Conservation (phyloP, 1,284 basidiomycete species). For the Abortiporus biennis region DNA sequence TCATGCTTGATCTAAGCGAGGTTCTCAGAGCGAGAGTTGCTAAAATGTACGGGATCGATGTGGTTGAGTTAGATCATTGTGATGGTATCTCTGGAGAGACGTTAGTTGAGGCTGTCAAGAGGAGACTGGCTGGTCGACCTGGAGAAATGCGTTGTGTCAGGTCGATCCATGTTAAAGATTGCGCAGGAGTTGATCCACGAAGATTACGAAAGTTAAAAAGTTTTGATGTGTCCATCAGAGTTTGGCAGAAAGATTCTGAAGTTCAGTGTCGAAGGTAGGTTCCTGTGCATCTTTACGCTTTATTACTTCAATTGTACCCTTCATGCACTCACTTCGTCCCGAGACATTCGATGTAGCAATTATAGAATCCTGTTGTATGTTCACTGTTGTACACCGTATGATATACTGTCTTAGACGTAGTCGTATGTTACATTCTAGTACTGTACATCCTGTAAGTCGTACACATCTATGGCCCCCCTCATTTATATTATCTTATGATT, state of each 20-base stretch:
- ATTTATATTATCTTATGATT: too few relatives aligned
- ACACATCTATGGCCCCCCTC: too few relatives aligned
- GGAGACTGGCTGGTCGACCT: conserved; percentile 10
- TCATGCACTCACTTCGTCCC: too few relatives aligned
- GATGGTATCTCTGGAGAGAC: conserved; percentile 18
- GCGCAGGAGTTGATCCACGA: conserved; percentile 10
- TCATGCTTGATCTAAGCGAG: conserved; percentile 16
- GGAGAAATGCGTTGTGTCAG: conserved; percentile 7
- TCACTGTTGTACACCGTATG: too few relatives aligned
- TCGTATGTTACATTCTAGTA: too few relatives aligned
- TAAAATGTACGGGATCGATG: conserved; percentile 11
- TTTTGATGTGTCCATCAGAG: conserved; percentile 9
- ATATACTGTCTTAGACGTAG: too few relatives aligned
- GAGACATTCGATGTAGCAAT: too few relatives aligned
- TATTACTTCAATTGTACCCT: too few relatives aligned
- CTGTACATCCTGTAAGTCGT: too few relatives aligned
- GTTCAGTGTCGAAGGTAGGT: too few relatives aligned
- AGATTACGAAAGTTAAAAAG: conserved; percentile 5
- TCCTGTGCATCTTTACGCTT: too few relatives aligned
- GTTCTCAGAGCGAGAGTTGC: conserved; percentile 11
- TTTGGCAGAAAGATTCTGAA: conserved; percentile 9
- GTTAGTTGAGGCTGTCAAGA: conserved; percentile 16
- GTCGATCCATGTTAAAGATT: conserved; percentile 10
- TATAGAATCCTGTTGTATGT: too few relatives aligned
- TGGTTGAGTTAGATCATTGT: conserved; percentile 20